These are phyloP conservation scores for Casaregolazyma suthepensis DNA, from an alignment of 1,139 yeast species.

Conservation along the genomic window DNA sequence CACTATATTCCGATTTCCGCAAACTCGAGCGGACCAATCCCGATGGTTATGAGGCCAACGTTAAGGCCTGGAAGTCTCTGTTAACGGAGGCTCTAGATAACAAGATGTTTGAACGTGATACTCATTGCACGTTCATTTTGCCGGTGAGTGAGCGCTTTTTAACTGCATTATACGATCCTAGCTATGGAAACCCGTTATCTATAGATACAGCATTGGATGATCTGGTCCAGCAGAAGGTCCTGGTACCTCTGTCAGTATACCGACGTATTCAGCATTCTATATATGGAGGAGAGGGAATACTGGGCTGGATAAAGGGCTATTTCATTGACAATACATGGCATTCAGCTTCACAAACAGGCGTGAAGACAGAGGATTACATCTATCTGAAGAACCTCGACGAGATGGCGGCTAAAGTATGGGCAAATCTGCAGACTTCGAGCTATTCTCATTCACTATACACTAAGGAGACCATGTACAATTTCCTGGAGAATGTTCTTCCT, in stretches of 20 bases:
- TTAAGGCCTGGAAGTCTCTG: slow-evolving; percentile 53
- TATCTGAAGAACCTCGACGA: slow-evolving; percentile 19
- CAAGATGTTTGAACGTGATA: slow-evolving; percentile 15
- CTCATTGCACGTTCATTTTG: slow-evolving; percentile 16
- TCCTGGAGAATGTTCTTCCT: slow-evolving; percentile 12
- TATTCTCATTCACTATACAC: slow-evolving; percentile 26
- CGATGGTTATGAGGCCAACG: slow-evolving; percentile 66
- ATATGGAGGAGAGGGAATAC: slow-evolving; percentile 14
- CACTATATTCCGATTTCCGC: slow-evolving; percentile 58
- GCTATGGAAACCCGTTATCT: slow-evolving; percentile 32
- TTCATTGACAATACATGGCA: slow-evolving; percentile 23
- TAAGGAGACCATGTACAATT: slow-evolving; percentile 17
- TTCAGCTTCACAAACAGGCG: slow-evolving; percentile 19
- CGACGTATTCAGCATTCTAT: slow-evolving; percentile 14
- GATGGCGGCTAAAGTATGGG: slow-evolving; percentile 18
- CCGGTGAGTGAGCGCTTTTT: slow-evolving; percentile 27
- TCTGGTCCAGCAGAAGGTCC: slow-evolving; percentile 24
- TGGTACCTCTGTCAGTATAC: slow-evolving; percentile 24
- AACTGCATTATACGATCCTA: slow-evolving; percentile 24
- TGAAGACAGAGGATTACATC: slow-evolving; percentile 26
- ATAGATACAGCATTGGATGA: slow-evolving; percentile 31
- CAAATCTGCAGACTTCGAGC: slow-evolving; percentile 14
- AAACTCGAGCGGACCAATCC: slow-evolving; percentile 48
- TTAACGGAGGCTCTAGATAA: slow-evolving; percentile 26
- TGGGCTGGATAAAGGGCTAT: slow-evolving; percentile 22